These are phyloP conservation scores for Cymbidium sinense DNA, from an alignment of 106 monocot genomes.

Conservation along the genomic window DNA sequence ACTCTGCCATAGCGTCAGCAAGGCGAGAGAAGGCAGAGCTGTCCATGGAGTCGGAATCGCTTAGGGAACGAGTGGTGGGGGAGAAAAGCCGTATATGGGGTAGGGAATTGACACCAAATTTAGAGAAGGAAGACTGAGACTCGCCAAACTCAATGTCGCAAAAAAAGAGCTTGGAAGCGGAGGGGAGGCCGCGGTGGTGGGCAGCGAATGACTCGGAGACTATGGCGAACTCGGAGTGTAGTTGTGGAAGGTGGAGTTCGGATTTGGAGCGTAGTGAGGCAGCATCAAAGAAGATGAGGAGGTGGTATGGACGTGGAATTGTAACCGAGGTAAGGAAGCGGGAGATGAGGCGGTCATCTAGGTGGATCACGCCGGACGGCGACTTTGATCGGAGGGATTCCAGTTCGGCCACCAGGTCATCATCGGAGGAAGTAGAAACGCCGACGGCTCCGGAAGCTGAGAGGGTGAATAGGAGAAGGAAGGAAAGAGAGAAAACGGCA, in stretches of 20 bases:
- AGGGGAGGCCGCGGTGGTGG: conserved; percentile 21
- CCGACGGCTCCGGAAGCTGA: background rate
- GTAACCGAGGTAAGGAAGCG: conserved; percentile 60
- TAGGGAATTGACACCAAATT: conserved; percentile 72
- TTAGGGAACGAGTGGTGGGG: conserved; percentile 24
- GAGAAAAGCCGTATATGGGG: conserved; percentile 70
- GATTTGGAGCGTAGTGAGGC: conserved; percentile 62
- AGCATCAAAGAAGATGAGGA: conserved; percentile 92
- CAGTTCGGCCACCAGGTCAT: conserved; percentile 65
- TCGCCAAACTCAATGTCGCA: conserved; percentile 87
- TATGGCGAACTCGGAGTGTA: conserved; percentile 73
- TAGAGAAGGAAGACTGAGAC: conserved; percentile 68
- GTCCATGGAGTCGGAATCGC: conserved; percentile 63
- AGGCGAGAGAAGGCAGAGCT: conserved; percentile 51
- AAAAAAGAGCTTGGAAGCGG: conserved; percentile 57
- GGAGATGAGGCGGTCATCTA: conserved; percentile 49
- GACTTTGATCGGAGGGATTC: conserved; percentile 48
- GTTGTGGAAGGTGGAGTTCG: conserved; percentile 82
- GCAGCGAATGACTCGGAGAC: conserved; percentile 51
- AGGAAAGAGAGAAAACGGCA: background rate
- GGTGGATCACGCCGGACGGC: conserved; percentile 76
- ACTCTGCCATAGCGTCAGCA: conserved; percentile 85
- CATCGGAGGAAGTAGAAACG: conserved; percentile 6
- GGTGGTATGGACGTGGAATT: conserved; percentile 60
- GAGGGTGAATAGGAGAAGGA: conserved; percentile 17